Evolutionary conservation across 2,329 filamentous ascomycete genomes (phyloP).

Genomic region (Paraphaeosphaeria minitans): DNA sequence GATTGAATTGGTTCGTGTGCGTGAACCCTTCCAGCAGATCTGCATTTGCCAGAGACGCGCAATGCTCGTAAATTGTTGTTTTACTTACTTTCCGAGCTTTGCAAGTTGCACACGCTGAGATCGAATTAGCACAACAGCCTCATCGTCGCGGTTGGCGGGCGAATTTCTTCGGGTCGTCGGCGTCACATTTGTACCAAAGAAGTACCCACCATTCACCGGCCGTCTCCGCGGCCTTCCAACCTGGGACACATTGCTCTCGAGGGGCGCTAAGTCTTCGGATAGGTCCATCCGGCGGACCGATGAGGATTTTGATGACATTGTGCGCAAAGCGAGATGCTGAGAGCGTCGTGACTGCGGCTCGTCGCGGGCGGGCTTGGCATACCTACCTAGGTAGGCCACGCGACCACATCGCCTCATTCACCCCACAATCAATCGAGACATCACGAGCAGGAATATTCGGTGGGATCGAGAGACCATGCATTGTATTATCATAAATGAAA

Average conservation of each 20-base stretch:
- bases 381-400: conserved; percentile 3
- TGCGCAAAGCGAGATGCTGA: background rate
- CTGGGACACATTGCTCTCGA: conserved; percentile 6
- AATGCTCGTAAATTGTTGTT: background rate
- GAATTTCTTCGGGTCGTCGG: conserved; percentile 12
- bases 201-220: conserved; percentile 30
- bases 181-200: background rate
- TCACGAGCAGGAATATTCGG: background rate
- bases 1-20: background rate
- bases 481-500: no score
- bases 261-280: conserved; percentile 7
- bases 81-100: conserved; percentile 25
- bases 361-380: background rate
- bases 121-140: conserved; percentile 11
- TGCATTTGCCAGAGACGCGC: background rate
- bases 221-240: conserved; percentile 26
- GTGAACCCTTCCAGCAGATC: background rate
- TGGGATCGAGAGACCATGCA: no score
- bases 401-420: background rate
- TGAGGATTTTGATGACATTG: conserved; percentile 5
- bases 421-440: background rate
- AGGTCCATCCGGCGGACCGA: conserved; percentile 13
- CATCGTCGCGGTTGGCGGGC: background rate
- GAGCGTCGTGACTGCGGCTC: background rate
- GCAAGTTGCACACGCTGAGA: conserved; percentile 27